Evolutionary conservation across 2,329 filamentous ascomycete species (phyloP), one percentile per base, ranked within the genome.

Genomic region (Orbilia ellipsospora): DNA sequence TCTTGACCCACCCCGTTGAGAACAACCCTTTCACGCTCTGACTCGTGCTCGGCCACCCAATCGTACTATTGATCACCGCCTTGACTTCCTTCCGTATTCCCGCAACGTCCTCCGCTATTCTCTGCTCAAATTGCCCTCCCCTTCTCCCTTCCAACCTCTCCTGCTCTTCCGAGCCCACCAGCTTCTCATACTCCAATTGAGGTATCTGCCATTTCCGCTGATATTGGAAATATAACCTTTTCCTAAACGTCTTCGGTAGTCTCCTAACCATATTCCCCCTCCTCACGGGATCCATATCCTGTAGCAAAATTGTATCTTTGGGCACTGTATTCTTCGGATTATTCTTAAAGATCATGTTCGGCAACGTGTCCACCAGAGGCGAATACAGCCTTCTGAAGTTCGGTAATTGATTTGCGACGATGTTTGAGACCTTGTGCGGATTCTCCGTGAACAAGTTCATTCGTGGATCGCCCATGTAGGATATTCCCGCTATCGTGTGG

Each of bases 251-350:
- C 79, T 91, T 90, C 2, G 95, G 95, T 10, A 99, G 85, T 12
- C 95, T 90, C 4, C 95, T 89, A 8, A 99, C 94, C 92, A 99
- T 99, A 83, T 99, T 99, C 16, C 92, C 93, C 69, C 95, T 90
- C 80, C 92, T 93, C 70, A 92, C 84, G 0, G 94, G 92, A 80
- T 97, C 92, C 93, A 98, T 96, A 80, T 98, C 93, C 82, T 99
- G 95, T 50, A 87, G 86, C 18, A 99, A 85, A 15, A 84, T 86
- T 78, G 92, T 86, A 78, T 95, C 89, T 26, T 70, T 50, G 12
- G 79, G 73, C 1, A 15, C n/a, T 4, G 51, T 63, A 26, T 88
- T 85, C 12, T 86, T 83, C 0, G 87, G 83, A 78, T 91, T 88
- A 61, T 88, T 86, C 64, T 89, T 85, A 82, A 95, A 98, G 40